Evolutionary conservation across 257 asterid genomes (phyloP).

Genomic region (Solanum sejunctum): DNA sequence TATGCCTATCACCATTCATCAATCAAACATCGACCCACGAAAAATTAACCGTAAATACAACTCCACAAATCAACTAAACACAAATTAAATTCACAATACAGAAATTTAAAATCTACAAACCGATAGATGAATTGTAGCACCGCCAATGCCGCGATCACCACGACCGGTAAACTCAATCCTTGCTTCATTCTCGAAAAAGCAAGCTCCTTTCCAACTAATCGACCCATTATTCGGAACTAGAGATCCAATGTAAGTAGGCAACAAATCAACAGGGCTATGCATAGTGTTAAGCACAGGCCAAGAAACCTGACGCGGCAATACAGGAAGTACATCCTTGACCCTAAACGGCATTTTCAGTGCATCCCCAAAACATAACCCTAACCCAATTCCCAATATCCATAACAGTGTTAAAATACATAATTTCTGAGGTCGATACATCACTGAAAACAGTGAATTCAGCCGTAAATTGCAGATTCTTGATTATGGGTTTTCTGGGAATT

Average conservation of each 20-base stretch:
- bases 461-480: neutral
- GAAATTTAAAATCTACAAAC: slow-evolving; percentile 22
- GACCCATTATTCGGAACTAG: slow-evolving; percentile 80
- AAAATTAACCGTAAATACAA: neutral
- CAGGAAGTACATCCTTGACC: slow-evolving; percentile 79
- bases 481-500: neutral
- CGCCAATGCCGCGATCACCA: slow-evolving; percentile 88
- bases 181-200: slow-evolving; percentile 69
- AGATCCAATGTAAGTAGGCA: slow-evolving; percentile 87
- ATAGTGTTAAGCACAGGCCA: slow-evolving; percentile 84
- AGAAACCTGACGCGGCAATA: slow-evolving; percentile 74
- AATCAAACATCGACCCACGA: neutral
- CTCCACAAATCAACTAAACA: neutral
- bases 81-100: neutral
- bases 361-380: slow-evolving; percentile 47
- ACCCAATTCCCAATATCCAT: neutral
- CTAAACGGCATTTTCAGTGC: slow-evolving; percentile 73
- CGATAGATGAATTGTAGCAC: slow-evolving; percentile 64
- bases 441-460: neutral
- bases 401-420: neutral
- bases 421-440: neutral
- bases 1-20: neutral
- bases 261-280: slow-evolving; percentile 83
- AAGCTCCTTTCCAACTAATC: slow-evolving; percentile 82
- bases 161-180: slow-evolving; percentile 42